These are phyloP conservation scores for Pleurostoma richardsiae DNA, from an alignment of 2,329 filamentous ascomycete genomes.

Conservation along the genomic window DNA sequence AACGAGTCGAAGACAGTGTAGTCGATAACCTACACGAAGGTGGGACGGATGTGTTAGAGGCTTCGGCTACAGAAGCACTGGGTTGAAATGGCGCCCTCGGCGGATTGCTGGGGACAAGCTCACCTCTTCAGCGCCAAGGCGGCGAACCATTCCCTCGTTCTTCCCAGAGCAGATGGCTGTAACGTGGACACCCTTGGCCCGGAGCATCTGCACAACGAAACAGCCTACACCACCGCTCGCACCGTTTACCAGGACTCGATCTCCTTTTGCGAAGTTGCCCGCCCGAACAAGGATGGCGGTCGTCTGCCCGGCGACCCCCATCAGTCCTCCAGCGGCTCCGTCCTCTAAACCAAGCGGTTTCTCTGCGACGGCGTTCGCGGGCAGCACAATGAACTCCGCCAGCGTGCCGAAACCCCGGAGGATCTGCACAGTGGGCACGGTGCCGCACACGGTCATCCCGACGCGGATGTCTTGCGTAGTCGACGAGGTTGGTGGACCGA, in stretches of 20 bases:
- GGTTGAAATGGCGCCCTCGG: not conserved
- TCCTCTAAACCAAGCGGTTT: slow-evolving; percentile 13
- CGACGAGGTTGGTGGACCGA: slow-evolving; percentile 8
- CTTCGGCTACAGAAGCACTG: not conserved
- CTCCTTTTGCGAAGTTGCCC: slow-evolving; percentile 8
- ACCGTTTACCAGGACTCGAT: slow-evolving; percentile 16
- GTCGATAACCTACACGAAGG: slow-evolving; percentile 12
- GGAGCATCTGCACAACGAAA: slow-evolving; percentile 14
- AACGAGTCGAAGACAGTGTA: slow-evolving; percentile 13
- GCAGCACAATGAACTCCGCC: slow-evolving; percentile 15
- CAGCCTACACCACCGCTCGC: slow-evolving; percentile 17
- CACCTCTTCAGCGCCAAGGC: slow-evolving; percentile 17
- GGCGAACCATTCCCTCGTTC: slow-evolving; percentile 14
- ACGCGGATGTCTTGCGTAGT: slow-evolving; percentile 4
- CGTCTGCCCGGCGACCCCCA: slow-evolving; percentile 18
- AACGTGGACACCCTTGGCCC: slow-evolving; percentile 11
- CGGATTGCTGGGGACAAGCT: not conserved
- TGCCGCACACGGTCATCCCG: slow-evolving; percentile 12
- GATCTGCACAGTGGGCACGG: slow-evolving; percentile 7
- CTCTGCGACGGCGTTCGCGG: slow-evolving; percentile 11
- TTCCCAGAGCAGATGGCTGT: slow-evolving; percentile 15
- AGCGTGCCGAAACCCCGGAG: slow-evolving; percentile 11
- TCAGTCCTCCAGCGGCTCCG: slow-evolving; percentile 10
- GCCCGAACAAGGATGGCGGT: slow-evolving; percentile 10
- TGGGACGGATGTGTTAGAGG: not conserved